Evolutionary conservation across 805 yeast genomes (phyloP).

Genomic region (Maudiozyma serrabonitensis): DNA sequence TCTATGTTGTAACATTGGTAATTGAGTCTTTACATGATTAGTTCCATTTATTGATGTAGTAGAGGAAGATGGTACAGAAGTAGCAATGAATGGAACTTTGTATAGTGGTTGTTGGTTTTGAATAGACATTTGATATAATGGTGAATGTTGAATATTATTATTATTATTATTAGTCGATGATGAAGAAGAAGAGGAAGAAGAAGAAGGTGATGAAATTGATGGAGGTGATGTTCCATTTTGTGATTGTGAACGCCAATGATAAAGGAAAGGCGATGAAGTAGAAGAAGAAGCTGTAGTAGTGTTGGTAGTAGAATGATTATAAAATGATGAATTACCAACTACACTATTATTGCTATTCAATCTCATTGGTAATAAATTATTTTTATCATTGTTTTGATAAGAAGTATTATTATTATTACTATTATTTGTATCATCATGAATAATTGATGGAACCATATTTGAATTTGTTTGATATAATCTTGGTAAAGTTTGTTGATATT

Average conservation of each 20-base stretch:
- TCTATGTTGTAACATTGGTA: background rate
- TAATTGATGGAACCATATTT: background rate
- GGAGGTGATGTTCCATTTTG: background rate
- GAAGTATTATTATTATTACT: background rate
- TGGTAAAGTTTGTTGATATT: conserved; percentile 4
- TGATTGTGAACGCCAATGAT: background rate
- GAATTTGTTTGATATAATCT: conserved; percentile 1
- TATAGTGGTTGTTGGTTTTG: background rate
- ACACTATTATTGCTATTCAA: background rate
- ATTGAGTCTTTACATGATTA: background rate
- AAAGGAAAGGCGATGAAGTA: background rate
- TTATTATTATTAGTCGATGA: background rate
- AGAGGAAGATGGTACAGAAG: background rate
- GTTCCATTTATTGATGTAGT: conserved; percentile 2
- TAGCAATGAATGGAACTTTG: background rate
- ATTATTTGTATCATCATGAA: background rate
- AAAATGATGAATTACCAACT: background rate
- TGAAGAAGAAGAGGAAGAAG: too few relatives aligned
- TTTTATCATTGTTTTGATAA: background rate
- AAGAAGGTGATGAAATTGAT: too few relatives aligned
- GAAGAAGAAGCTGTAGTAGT: background rate
- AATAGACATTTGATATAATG: background rate
- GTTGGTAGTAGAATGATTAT: background rate
- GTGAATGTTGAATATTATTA: background rate
- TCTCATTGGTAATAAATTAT: conserved; percentile 1